Evolutionary conservation across 73 alveolate genomes (phyloP).

Genomic region (Chromera velia): DNA sequence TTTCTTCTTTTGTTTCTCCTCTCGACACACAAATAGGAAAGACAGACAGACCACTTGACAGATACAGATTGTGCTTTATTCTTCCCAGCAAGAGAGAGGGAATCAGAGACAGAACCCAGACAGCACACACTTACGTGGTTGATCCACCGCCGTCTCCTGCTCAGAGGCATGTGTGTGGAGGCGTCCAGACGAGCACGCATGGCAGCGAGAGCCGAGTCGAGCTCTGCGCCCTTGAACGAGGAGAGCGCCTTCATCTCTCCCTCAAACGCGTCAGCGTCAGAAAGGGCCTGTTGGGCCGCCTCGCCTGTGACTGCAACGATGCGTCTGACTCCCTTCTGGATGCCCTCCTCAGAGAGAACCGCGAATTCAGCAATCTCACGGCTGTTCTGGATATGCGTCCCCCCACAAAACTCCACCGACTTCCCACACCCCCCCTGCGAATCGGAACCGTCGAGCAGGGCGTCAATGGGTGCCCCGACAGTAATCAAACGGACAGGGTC

Average conservation of each 20-base stretch:
- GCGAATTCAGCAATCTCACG: constrained; percentile 14
- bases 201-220: background rate
- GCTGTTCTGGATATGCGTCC: constrained; percentile 40
- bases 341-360: constrained; percentile 32
- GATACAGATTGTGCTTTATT: no score
- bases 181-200: background rate
- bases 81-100: no score
- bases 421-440: constrained; percentile 6
- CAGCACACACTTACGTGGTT: no score
- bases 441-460: background rate
- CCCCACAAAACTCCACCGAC: constrained; percentile 43
- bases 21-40: no score
- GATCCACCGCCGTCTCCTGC: no score
- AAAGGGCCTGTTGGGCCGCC: no score
- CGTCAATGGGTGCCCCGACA: constrained; percentile 20
- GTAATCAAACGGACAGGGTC: constrained; percentile 46
- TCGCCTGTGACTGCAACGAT: constrained; percentile 42
- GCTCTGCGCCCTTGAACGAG: background rate
- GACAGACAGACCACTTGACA: no score
- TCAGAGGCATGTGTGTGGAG: background rate
- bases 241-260: background rate
- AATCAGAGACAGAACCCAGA: no score
- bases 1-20: no score
- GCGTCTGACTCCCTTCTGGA: constrained; percentile 41
- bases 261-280: background rate